Percentiles rank a stretch among this genome's conserved stretches.
phyloP scores from a whole-genome alignment of 1,139 yeast species.

The Lodderomyces orthopsilosis region DNA sequence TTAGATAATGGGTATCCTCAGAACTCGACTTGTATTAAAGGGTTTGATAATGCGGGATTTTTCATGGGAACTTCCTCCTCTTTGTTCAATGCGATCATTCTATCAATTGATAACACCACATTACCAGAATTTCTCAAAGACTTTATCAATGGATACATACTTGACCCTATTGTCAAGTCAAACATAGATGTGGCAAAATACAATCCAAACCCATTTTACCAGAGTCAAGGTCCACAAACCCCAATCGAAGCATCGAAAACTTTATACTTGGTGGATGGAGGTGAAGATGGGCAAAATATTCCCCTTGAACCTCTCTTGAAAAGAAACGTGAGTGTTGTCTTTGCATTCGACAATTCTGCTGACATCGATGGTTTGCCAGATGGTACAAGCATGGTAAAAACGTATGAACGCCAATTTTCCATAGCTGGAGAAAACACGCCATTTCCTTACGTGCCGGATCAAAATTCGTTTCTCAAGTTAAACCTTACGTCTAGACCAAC shows the following conservation, averaged over 20 bases:
- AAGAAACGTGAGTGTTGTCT: conserved; percentile 26
- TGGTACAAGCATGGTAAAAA: conserved; percentile 32
- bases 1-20: conserved; percentile 30
- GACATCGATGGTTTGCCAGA: conserved; percentile 33
- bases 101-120: conserved; percentile 2
- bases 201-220: conserved; percentile 50
- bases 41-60: conserved; percentile 77
- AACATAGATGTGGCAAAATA: conserved; percentile 39
- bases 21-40: conserved; percentile 49
- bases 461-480: conserved; percentile 27
- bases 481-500: conserved; percentile 43
- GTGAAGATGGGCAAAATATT: conserved; percentile 31
- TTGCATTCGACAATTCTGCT: conserved; percentile 32
- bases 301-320: conserved; percentile 28
- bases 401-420: conserved; percentile 33
- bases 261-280: conserved; percentile 29
- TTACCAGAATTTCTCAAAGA: conserved; percentile 23
- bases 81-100: conserved; percentile 48
- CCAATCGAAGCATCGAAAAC: conserved; percentile 19
- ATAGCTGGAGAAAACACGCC: conserved; percentile 27
- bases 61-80: conserved; percentile 77
- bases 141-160: conserved; percentile 33
- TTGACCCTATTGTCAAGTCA: conserved; percentile 8
- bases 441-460: conserved; percentile 40
- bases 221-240: conserved; percentile 18